Evolutionary conservation across 768 basidiomycete species (phyloP).

Genomic region (Dendrothele bispora): DNA sequence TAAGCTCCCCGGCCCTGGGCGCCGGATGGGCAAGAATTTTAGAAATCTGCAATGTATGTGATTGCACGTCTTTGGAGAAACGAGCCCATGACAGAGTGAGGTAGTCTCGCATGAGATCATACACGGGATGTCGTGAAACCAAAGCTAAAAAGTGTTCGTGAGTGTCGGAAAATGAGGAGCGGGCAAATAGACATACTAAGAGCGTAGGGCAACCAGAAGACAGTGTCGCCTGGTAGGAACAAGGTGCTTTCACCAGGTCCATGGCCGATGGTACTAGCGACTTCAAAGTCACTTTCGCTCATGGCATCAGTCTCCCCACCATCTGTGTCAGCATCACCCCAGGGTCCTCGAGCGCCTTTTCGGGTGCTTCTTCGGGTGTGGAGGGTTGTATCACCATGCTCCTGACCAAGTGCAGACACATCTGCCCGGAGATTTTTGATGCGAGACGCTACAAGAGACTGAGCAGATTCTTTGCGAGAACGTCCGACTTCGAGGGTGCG

Average conservation of each 20-base stretch:
- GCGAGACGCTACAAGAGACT: conserved; percentile 67
- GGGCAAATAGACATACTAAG: conserved; percentile 57
- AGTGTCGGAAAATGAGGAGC: conserved; percentile 7
- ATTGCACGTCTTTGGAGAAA: conserved; percentile 91
- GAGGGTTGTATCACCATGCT: conserved; percentile 51
- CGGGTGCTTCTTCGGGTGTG: conserved; percentile 59
- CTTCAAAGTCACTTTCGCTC: conserved; percentile 87
- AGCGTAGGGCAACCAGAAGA: conserved; percentile 94
- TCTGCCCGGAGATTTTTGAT: conserved; percentile 65
- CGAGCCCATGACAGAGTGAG: conserved; percentile 95
- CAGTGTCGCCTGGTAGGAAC: conserved; percentile 85
- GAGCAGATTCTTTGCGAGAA: conserved; percentile 76
- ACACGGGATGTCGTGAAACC: conserved; percentile 91
- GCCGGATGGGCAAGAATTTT: conserved; percentile 87
- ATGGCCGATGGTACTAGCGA: conserved; percentile 76
- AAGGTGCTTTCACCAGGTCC: conserved; percentile 86
- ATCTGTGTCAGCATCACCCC: conserved; percentile 75
- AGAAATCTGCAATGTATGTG: conserved; percentile 86
- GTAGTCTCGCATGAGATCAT: conserved; percentile 94
- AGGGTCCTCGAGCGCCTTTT: conserved; percentile 64
- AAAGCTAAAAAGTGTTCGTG: conserved; percentile 49
- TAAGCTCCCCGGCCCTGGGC: conserved; percentile 82
- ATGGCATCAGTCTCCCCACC: conserved; percentile 68
- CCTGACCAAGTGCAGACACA: conserved; percentile 41
- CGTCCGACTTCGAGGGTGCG: conserved; percentile 79